A percentile compares a stretch with the other conserved stretches of the same genome.
Evolutionary conservation across 1,139 yeast species (phyloP).

Genomic region (Lodderomyces jiufengensis): DNA sequence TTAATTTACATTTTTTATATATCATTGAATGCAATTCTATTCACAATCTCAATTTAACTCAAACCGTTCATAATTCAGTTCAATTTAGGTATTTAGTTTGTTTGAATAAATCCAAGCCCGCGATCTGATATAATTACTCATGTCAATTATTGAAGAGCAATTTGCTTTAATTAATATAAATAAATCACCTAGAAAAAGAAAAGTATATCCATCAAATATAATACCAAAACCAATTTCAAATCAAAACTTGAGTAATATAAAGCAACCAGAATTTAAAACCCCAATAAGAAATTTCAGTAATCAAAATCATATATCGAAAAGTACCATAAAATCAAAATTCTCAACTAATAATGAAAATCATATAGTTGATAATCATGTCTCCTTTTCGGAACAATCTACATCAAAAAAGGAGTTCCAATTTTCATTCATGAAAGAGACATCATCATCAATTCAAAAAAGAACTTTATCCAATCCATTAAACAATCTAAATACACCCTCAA

Average conservation of each 20-base stretch:
- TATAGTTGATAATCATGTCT: slow-evolving; percentile 12
- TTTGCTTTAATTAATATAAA: slow-evolving; percentile 26
- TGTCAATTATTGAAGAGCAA: slow-evolving; percentile 22
- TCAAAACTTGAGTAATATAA: not conserved
- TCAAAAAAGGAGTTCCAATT: slow-evolving; percentile 19
- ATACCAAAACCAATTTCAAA: slow-evolving; percentile 14
- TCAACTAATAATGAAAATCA: not conserved
- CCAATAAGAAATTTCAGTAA: slow-evolving; percentile 7
- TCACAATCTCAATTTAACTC: not conserved
- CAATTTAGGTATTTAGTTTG: too few species aligned
- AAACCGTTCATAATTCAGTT: too few species aligned
- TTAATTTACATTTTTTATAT: too few species aligned
- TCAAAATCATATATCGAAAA: slow-evolving; percentile 4
- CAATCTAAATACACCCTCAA: slow-evolving; percentile 4
- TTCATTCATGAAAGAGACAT: slow-evolving; percentile 38
- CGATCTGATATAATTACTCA: too few species aligned
- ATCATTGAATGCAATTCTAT: too few species aligned
- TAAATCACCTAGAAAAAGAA: slow-evolving; percentile 20
- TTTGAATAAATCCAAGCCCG: too few species aligned
- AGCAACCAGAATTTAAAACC: slow-evolving; percentile 4
- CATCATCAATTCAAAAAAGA: slow-evolving; percentile 32
- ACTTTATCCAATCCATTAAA: too few species aligned
- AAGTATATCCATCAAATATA: slow-evolving; percentile 21
- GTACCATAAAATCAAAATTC: slow-evolving; percentile 6
- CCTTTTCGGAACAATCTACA: slow-evolving; percentile 13